phyloP scores from a whole-genome alignment of 768 basidiomycete species.

The Clitopilus passeckerianus region DNA sequence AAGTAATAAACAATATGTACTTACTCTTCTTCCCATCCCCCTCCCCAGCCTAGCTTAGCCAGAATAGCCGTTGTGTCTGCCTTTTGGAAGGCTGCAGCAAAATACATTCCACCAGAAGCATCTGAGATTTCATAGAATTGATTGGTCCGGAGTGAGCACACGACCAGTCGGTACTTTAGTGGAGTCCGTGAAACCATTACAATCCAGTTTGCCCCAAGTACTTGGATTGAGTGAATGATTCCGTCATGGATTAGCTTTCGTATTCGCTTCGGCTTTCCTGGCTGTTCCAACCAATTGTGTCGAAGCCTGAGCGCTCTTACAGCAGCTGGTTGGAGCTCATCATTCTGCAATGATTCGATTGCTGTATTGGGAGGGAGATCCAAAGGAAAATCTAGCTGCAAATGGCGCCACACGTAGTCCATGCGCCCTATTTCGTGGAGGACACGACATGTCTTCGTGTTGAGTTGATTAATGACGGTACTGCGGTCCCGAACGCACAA shows the following conservation, averaged over 20 bases:
- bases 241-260: conserved; percentile 29
- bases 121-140: conserved; percentile 22
- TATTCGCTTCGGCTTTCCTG: conserved; percentile 27
- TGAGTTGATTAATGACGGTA: background rate
- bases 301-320: conserved; percentile 45
- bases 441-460: conserved; percentile 56
- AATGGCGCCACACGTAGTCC: conserved; percentile 54
- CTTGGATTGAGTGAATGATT: conserved; percentile 39
- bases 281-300: conserved; percentile 39
- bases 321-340: conserved; percentile 33
- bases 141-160: conserved; percentile 37
- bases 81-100: conserved; percentile 17
- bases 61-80: background rate
- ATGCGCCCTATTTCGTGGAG: conserved; percentile 44
- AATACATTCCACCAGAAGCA: conserved; percentile 23
- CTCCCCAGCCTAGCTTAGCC: background rate
- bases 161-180: conserved; percentile 28
- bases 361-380: conserved; percentile 32
- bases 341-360: conserved; percentile 27
- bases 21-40: background rate
- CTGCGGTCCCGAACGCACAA: background rate
- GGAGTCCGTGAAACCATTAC: conserved; percentile 31
- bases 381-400: conserved; percentile 41
- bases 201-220: conserved; percentile 46
- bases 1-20: background rate